Conservation (phyloP, 2,329 filamentous ascomycete genomes). For the Alternaria solani region DNA sequence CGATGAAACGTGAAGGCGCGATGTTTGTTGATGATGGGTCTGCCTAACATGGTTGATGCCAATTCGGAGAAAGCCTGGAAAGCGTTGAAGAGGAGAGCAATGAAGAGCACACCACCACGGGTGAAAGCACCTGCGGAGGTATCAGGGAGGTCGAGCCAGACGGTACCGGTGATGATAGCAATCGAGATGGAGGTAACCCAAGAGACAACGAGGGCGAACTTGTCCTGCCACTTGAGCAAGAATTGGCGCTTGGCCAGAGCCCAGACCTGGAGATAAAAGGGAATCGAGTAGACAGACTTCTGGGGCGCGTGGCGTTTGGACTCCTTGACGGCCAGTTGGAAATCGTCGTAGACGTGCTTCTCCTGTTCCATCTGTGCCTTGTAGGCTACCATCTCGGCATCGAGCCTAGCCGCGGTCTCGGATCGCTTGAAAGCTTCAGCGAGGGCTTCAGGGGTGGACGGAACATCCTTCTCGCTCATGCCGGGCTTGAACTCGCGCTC, state of each 20-base stretch:
- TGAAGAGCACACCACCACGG: conserved; percentile 82
- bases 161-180: conserved; percentile 79
- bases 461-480: conserved; percentile 70
- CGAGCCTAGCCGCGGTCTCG: conserved; percentile 62
- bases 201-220: conserved; percentile 75
- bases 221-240: conserved; percentile 85
- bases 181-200: conserved; percentile 77
- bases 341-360: conserved; percentile 75
- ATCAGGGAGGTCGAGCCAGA: conserved; percentile 75
- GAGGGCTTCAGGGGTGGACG: conserved; percentile 72
- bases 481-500: conserved; percentile 79
- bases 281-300: conserved; percentile 81
- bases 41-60: conserved; percentile 75
- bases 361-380: conserved; percentile 70
- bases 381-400: conserved; percentile 74
- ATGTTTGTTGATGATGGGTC: conserved; percentile 84
- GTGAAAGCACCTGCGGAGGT: conserved; percentile 76
- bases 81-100: conserved; percentile 83
- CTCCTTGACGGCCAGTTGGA: conserved; percentile 76
- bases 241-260: conserved; percentile 85
- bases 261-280: conserved; percentile 84
- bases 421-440: conserved; percentile 75
- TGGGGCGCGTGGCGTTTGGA: conserved; percentile 78
- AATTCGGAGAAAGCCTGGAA: conserved; percentile 86
- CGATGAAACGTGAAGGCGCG: conserved; percentile 83